Conservation (phyloP, 495 filamentous ascomycete genomes). For the Trichoderma orchidacearum region DNA sequence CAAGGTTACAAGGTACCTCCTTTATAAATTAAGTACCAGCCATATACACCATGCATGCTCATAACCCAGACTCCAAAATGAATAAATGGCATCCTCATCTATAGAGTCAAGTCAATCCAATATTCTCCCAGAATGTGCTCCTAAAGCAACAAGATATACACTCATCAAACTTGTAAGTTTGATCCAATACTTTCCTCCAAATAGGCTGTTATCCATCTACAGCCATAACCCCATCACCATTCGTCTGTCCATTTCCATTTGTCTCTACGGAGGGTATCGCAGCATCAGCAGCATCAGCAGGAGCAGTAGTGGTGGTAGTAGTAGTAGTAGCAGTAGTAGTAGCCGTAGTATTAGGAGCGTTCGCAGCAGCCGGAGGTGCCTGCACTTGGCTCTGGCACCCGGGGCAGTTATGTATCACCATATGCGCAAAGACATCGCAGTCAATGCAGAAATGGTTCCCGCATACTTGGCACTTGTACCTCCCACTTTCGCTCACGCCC, state of each 20-base stretch:
- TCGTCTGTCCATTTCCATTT: constrained; percentile 8
- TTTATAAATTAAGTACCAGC: background rate
- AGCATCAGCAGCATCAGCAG: background rate
- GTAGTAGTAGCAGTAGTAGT: no score
- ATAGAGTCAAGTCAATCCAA: no score
- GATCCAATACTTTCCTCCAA: no score
- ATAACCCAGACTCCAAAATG: background rate
- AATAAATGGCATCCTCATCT: no score
- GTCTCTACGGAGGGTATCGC: constrained; percentile 2
- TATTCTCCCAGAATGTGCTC: no score
- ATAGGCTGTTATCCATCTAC: constrained; percentile 19
- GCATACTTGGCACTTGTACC: constrained; percentile 81
- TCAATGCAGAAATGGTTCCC: constrained; percentile 90
- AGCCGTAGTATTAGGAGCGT: no score
- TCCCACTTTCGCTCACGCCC: constrained; percentile 70
- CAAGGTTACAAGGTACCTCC: background rate
- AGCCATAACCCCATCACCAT: constrained; percentile 17
- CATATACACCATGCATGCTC: background rate
- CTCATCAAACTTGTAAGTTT: no score
- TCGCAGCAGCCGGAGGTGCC: constrained; percentile 2
- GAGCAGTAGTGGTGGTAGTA: no score
- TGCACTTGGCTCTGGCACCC: constrained; percentile 65
- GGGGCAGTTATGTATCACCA: constrained; percentile 88
- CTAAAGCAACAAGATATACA: no score
- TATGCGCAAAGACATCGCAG: constrained; percentile 89